A percentile compares a stretch with the other conserved stretches of the same genome.
These are phyloP conservation scores for Penicillium sp. DNA, from an alignment of 2,329 filamentous ascomycete species.

Conservation along the genomic window DNA sequence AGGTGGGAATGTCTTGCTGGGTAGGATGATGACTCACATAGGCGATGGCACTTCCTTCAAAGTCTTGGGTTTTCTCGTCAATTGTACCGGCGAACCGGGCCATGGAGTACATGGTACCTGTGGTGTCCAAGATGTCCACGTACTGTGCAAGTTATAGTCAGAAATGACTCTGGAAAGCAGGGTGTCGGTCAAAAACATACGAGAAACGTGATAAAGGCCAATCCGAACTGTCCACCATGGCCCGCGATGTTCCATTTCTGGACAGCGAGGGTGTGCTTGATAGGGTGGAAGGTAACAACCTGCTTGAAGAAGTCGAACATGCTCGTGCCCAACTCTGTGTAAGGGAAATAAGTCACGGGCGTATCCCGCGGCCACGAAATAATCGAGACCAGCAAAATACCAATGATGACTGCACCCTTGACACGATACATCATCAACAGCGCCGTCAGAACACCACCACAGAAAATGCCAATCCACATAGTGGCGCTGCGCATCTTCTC, in stretches of 20 bases:
- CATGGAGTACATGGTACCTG: slow-evolving; percentile 85
- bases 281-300: slow-evolving; percentile 78
- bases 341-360: slow-evolving; percentile 73
- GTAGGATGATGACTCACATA: slow-evolving; percentile 55
- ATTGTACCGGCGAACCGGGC: slow-evolving; percentile 76
- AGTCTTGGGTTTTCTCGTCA: slow-evolving; percentile 78
- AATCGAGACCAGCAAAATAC: slow-evolving; percentile 77
- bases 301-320: slow-evolving; percentile 83
- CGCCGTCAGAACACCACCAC: slow-evolving; percentile 73
- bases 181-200: slow-evolving; percentile 1
- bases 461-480: slow-evolving; percentile 87
- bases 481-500: slow-evolving; percentile 77
- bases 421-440: slow-evolving; percentile 79
- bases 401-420: slow-evolving; percentile 79
- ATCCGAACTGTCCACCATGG: slow-evolving; percentile 70
- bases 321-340: slow-evolving; percentile 63
- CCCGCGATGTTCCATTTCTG: slow-evolving; percentile 68
- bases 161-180: background rate
- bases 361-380: slow-evolving; percentile 82
- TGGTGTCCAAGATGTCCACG: slow-evolving; percentile 83
- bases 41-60: slow-evolving; percentile 76
- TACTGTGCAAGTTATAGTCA: slow-evolving; percentile 45
- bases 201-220: slow-evolving; percentile 81
- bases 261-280: slow-evolving; percentile 62
- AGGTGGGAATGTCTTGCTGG: background rate